These are phyloP conservation scores for Cyclostephanos invisitatus DNA, from an alignment of 108 stramenopile genomes.

Conservation along the genomic window DNA sequence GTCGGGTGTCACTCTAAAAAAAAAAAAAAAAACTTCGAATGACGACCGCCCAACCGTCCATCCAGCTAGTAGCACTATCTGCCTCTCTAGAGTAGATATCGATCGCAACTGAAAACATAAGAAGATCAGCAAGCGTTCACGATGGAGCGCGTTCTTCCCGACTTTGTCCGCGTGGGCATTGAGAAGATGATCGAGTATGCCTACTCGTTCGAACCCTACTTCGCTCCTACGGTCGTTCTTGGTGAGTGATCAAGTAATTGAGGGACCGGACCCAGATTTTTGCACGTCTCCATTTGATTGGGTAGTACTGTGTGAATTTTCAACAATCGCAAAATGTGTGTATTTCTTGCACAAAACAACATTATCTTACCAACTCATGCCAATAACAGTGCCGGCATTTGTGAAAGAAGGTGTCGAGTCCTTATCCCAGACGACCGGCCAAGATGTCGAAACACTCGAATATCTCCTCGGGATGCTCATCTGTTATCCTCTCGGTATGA, in stretches of 20 bases:
- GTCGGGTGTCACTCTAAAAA: too few species aligned
- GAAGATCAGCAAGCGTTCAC: constrained; percentile 2
- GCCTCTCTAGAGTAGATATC: too few species aligned
- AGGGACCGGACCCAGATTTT: neutral
- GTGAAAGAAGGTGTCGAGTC: constrained; percentile 58
- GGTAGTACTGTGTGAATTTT: neutral
- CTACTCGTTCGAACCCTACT: constrained; percentile 71
- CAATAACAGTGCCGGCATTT: constrained; percentile 69
- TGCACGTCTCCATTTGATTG: neutral
- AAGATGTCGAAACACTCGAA: constrained; percentile 85
- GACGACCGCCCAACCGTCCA: too few species aligned
- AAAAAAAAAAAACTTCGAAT: too few species aligned
- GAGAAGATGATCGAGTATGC: constrained; percentile 63
- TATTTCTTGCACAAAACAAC: neutral
- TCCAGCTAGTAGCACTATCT: too few species aligned
- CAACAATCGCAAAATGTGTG: neutral
- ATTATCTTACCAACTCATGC: constrained; percentile 1
- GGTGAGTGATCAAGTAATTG: constrained; percentile 59
- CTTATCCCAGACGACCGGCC: constrained; percentile 75
- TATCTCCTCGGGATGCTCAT: constrained; percentile 85
- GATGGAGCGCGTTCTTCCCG: constrained; percentile 59
- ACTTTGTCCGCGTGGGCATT: constrained; percentile 42
- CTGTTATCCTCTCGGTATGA: constrained; percentile 89
- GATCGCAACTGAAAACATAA: neutral
- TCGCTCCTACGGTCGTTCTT: constrained; percentile 76